These are phyloP conservation scores for Piper betle DNA, from an alignment of 164 flowering plant species.

Conservation along the genomic window DNA sequence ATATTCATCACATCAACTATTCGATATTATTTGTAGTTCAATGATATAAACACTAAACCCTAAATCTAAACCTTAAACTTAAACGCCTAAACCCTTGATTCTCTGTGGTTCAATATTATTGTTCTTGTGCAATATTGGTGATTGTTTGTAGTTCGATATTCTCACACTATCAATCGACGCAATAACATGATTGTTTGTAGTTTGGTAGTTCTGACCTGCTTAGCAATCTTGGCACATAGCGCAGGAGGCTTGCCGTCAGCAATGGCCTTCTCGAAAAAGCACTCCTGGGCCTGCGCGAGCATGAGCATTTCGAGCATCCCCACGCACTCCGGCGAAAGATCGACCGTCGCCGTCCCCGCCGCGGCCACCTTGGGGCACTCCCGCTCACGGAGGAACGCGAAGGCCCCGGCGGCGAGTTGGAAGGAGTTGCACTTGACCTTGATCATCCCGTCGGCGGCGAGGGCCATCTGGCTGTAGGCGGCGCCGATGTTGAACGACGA, in stretches of 20 bases:
- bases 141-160: too few species aligned
- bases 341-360: conserved; percentile 56
- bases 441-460: conserved; percentile 45
- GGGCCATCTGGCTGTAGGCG: conserved; percentile 76
- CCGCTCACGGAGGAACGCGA: conserved; percentile 61
- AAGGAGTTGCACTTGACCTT: conserved; percentile 67
- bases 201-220: conserved; percentile 44
- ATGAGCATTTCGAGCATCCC: conserved; percentile 89
- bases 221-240: conserved; percentile 78
- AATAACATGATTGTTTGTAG: too few species aligned
- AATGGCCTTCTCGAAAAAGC: conserved; percentile 85
- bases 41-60: too few species aligned
- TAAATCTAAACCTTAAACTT: too few species aligned
- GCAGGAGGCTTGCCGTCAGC: conserved; percentile 86
- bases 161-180: neutral
- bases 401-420: conserved; percentile 77
- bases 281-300: conserved; percentile 99
- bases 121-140: too few species aligned
- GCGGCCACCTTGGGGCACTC: conserved; percentile 57
- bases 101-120: too few species aligned
- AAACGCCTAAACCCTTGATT: too few species aligned
- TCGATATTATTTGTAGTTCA: too few species aligned
- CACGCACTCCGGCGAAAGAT: conserved; percentile 69
- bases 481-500: conserved; percentile 89
- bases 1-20: too few species aligned